phyloP scores from a whole-genome alignment of 257 asterid genomes.

The Osmanthus fragrans region DNA sequence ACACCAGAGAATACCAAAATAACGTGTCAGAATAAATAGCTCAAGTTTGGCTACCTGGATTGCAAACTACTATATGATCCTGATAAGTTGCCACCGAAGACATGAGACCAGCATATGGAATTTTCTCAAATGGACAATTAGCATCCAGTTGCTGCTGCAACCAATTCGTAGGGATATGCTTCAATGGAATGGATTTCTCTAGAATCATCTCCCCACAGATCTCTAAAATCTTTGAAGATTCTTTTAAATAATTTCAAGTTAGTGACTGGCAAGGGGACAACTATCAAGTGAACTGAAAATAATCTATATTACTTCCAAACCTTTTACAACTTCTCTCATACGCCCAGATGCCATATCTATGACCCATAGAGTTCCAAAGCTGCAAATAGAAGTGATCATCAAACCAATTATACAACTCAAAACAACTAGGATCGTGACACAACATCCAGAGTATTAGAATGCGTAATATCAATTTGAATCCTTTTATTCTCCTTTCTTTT shows the following conservation, averaged over 20 bases:
- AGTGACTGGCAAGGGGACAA: constrained; percentile 27
- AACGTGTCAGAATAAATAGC: constrained; percentile 4
- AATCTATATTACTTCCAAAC: constrained; percentile 33
- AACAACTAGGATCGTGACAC: background rate
- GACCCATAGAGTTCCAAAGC: constrained; percentile 80
- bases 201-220: constrained; percentile 66
- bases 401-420: constrained; percentile 19
- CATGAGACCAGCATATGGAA: constrained; percentile 70
- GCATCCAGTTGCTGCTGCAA: constrained; percentile 46
- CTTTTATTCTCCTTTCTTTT: background rate
- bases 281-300: constrained; percentile 13
- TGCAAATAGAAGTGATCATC: constrained; percentile 35
- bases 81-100: constrained; percentile 62
- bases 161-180: constrained; percentile 61
- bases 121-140: constrained; percentile 45
- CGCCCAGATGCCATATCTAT: constrained; percentile 65
- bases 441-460: constrained; percentile 14
- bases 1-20: constrained; percentile 16
- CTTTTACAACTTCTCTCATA: constrained; percentile 70
- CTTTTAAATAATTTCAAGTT: constrained; percentile 47
- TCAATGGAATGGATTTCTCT: constrained; percentile 62
- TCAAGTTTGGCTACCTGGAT: constrained; percentile 56
- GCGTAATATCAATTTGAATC: background rate
- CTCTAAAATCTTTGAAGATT: constrained; percentile 76
- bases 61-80: constrained; percentile 62